Conservation (phyloP, 192 early-diverging fungal genomes). For the Tieghemiomyces parasiticus region DNA sequence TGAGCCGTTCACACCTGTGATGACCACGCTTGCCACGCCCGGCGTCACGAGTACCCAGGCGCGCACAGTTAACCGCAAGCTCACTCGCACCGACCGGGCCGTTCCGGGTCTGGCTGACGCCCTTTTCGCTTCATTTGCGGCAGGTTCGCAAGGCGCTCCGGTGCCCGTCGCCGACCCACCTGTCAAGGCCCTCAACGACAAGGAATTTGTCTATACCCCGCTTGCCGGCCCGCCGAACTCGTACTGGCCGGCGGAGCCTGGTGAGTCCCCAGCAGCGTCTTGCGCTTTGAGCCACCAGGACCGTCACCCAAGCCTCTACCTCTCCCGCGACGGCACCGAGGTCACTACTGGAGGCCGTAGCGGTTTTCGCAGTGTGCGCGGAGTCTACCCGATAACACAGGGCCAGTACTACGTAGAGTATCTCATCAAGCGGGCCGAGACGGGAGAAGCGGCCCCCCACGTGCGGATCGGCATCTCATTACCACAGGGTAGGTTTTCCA, state of each 20-base stretch:
- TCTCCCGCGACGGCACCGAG: constrained; percentile 36
- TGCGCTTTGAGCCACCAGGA: constrained; percentile 30
- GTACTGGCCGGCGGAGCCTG: background rate
- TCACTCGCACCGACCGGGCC: background rate
- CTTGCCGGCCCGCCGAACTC: constrained; percentile 18
- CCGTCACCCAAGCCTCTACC: constrained; percentile 38
- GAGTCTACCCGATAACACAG: constrained; percentile 40
- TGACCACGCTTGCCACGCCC: constrained; percentile 21
- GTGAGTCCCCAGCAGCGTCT: background rate
- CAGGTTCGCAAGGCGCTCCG: background rate
- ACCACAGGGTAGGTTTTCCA: constrained; percentile 33
- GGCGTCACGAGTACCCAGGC: constrained; percentile 11
- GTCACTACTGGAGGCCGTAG: constrained; percentile 45
- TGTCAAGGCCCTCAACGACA: constrained; percentile 39
- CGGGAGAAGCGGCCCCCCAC: constrained; percentile 31
- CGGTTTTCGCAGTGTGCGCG: constrained; percentile 46
- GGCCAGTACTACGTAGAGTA: constrained; percentile 51
- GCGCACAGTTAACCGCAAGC: constrained; percentile 13
- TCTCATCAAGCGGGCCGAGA: constrained; percentile 25
- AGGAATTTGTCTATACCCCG: constrained; percentile 38
- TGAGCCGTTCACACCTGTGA: constrained; percentile 17
- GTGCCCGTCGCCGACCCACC: constrained; percentile 11
- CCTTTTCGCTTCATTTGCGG: background rate
- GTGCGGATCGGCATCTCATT: constrained; percentile 47
- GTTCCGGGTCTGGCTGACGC: too few relatives aligned